These are phyloP conservation scores for Mycena metata DNA, from an alignment of 768 basidiomycete genomes.

Conservation along the genomic window DNA sequence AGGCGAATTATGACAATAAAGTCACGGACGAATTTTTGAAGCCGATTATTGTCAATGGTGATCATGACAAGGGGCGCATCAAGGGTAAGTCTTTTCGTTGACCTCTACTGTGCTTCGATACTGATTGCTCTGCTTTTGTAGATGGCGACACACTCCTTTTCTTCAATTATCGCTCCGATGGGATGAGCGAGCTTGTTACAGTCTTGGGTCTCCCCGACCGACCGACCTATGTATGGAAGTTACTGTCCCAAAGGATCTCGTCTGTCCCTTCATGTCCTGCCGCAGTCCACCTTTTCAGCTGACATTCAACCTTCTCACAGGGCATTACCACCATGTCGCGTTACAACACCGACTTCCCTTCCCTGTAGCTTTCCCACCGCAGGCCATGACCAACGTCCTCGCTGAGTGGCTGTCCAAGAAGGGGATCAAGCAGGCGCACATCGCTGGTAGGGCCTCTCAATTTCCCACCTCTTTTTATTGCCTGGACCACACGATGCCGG, in stretches of 20 bases:
- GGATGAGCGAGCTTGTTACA: conserved; percentile 91
- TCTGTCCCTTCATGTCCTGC: conserved; percentile 50
- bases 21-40: conserved; percentile 97
- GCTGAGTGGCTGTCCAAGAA: conserved; percentile 91
- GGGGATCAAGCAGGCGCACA: conserved; percentile 87
- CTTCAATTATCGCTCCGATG: conserved; percentile 98
- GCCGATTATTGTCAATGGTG: conserved; percentile 90
- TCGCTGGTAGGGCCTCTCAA: conserved; percentile 70
- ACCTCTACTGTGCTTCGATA: too few relatives aligned
- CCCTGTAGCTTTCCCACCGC: conserved; percentile 92
- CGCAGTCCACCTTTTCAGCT: too few relatives aligned
- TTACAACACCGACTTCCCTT: conserved; percentile 94
- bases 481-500: too few relatives aligned
- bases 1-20: conserved; percentile 85
- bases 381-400: conserved; percentile 93
- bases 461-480: too few relatives aligned
- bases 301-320: conserved; percentile 50
- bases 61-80: conserved; percentile 81
- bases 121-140: conserved; percentile 42
- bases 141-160: conserved; percentile 92
- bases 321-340: conserved; percentile 94
- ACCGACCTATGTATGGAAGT: conserved; percentile 90
- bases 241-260: conserved; percentile 83
- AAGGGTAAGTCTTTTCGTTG: conserved; percentile 66
- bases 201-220: conserved; percentile 89